Evolutionary conservation across 148 eudicot species (phyloP), one percentile per base, ranked within the genome.

Genomic region (Vaccinium vitisidaea): DNA sequence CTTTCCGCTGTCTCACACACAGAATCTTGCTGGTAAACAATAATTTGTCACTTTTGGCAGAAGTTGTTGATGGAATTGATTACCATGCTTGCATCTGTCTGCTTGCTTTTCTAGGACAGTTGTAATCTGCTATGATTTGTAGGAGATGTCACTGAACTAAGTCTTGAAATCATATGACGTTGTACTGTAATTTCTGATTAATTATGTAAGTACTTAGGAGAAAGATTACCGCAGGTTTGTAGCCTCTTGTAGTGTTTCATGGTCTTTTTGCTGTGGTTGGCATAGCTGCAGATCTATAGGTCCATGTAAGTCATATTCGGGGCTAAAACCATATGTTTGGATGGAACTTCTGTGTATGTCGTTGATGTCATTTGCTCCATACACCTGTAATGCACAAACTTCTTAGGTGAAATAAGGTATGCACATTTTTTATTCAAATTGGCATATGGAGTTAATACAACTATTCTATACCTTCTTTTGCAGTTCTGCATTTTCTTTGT

Each of bases 201-300:
- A 71, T 27, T 71, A 8, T 5, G 16, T 36, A 14, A 25, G 9
- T 23, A 77, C 27, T 52, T 13, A 2, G 16, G 30, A 23, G 18
- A 27, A 78, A 27, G 23, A 32, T 79, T 79, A 79, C 67, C 82
- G 15, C 23, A 55, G 15, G 3, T 79, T 48, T 58, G 59, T 32
- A 5, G 4, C 27, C 0, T 55, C 30, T 54, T 50, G 25, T 32
- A 50, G 48, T 36, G 52, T 39, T 32, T 88, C 89, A 54, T 84
- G 69, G 53, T 46, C 88, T 75, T 74, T 86, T 63, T 77, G 90
- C 59, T 85, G 88, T 78, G 93, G 92, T 55, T 79, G 92, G 86
- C 91, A 65, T 70, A 91, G 87, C 85, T 91, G 90, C 83, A 90
- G 91, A 80, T 83, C 56, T 25, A 86, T 89, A 46, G 85, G 85